A percentile compares a stretch with the other conserved stretches of the same genome.
phyloP scores from a whole-genome alignment of 2,329 filamentous ascomycete species.

The Coniochaeta hoffmannii region DNA sequence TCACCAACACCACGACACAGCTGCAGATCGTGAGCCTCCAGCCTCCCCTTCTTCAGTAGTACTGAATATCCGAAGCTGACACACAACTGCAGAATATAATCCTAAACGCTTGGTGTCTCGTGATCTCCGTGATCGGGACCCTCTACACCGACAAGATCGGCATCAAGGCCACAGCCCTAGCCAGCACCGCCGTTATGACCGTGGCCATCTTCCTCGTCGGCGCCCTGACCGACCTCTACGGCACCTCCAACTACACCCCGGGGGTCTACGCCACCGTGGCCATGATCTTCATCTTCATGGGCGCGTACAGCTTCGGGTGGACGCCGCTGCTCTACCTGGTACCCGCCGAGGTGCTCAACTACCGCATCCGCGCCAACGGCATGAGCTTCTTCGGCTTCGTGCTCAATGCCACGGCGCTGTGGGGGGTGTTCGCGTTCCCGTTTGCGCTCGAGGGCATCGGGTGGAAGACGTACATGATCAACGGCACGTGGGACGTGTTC shows the following conservation, averaged over 20 bases:
- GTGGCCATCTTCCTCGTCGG: conserved; percentile 33
- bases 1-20: conserved; percentile 27
- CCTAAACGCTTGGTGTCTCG: conserved; percentile 3
- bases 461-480: conserved; percentile 17
- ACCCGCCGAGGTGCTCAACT: conserved; percentile 7
- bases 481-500: conserved; percentile 15
- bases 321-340: conserved; percentile 4
- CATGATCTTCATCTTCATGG: conserved; percentile 6
- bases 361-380: conserved; percentile 9
- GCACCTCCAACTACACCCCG: conserved; percentile 2
- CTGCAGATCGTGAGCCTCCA: conserved; percentile 24
- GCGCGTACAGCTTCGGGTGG: conserved; percentile 3
- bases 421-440: conserved; percentile 13
- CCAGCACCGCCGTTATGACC: conserved; percentile 4
- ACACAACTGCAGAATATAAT: background rate
- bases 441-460: conserved; percentile 13
- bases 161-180: conserved; percentile 1
- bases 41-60: background rate
- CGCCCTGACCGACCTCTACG: conserved; percentile 24
- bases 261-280: conserved; percentile 6
- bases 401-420: conserved; percentile 8
- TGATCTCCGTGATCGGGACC: background rate
- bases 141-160: conserved; percentile 1
- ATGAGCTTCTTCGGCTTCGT: conserved; percentile 23
- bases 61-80: too few relatives aligned